phyloP scores from a whole-genome alignment of 352 stramenopile genomes.

The Globisporangium alternatum region DNA sequence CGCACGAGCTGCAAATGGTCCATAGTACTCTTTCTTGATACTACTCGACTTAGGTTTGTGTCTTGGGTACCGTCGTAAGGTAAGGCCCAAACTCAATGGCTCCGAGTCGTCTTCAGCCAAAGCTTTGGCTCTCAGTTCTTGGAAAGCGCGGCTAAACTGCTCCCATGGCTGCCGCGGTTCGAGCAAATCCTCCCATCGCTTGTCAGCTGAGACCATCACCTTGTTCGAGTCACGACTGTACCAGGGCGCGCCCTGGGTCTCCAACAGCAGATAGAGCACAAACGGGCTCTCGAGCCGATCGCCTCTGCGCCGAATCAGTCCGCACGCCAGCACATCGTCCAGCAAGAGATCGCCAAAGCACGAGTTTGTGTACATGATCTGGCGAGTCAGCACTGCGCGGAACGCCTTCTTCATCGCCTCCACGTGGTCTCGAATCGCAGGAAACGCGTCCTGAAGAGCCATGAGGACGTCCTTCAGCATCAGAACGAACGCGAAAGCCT shows the following conservation, averaged over 20 bases:
- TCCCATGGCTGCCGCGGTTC: no score
- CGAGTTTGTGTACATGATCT: neutral
- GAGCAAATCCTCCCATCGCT: no score
- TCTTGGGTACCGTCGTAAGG: no score
- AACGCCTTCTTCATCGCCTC: neutral
- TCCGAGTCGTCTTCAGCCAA: no score
- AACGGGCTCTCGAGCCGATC: neutral
- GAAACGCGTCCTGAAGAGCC: neutral
- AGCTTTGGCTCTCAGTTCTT: no score
- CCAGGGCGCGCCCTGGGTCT: neutral
- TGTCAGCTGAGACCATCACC: no score
- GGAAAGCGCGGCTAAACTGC: no score
- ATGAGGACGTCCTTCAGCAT: neutral
- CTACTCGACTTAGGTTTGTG: no score
- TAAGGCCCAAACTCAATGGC: no score
- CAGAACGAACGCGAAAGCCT: neutral
- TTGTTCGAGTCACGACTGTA: neutral
- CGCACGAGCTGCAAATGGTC: no score
- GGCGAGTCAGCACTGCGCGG: neutral
- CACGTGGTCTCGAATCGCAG: neutral
- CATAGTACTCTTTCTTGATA: no score
- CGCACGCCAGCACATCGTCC: neutral
- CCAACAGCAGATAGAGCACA: neutral
- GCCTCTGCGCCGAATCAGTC: neutral
- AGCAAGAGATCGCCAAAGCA: neutral